Percentiles rank a stretch among this genome's conserved stretches.
These are phyloP conservation scores for Ceratobasidium papillatum DNA, from an alignment of 1,284 basidiomycete species.

Conservation along the genomic window DNA sequence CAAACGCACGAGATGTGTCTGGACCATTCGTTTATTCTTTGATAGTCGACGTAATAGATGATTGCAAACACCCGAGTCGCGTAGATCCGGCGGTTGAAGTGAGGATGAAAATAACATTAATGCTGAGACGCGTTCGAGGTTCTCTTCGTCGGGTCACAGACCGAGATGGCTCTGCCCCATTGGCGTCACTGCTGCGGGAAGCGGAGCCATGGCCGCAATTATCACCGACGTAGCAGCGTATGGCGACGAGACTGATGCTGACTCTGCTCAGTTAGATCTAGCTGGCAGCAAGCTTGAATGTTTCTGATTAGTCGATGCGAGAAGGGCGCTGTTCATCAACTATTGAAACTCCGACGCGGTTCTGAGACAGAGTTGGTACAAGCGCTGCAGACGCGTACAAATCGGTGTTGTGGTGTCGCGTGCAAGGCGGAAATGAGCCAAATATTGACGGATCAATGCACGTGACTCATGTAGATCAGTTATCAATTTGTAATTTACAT, in stretches of 20 bases:
- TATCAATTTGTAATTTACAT: not conserved
- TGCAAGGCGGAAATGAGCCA: constrained; percentile 16
- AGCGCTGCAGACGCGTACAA: not conserved
- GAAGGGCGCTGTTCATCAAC: not conserved
- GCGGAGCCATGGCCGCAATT: constrained; percentile 6
- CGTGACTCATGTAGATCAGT: constrained; percentile 8
- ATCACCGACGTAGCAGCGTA: not conserved
- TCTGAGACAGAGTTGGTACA: constrained; percentile 5
- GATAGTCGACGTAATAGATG: constrained; percentile 33
- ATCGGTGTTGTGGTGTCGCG: not conserved
- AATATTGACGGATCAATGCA: not conserved
- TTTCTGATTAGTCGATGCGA: not conserved
- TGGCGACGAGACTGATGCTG: not conserved
- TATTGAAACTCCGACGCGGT: not conserved
- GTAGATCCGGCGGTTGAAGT: constrained; percentile 23
- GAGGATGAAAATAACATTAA: not conserved
- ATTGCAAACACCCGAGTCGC: constrained; percentile 9
- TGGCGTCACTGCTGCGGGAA: not conserved
- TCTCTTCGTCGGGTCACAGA: constrained; percentile 3
- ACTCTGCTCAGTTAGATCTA: constrained; percentile 23
- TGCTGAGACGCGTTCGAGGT: constrained; percentile 26
- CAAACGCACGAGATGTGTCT: constrained; percentile 3
- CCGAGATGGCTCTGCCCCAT: constrained; percentile 3
- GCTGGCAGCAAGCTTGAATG: not conserved
- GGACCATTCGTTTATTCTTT: constrained; percentile 1